phyloP scores from a whole-genome alignment of 75 land plant species.

The Gnetum montanum region DNA sequence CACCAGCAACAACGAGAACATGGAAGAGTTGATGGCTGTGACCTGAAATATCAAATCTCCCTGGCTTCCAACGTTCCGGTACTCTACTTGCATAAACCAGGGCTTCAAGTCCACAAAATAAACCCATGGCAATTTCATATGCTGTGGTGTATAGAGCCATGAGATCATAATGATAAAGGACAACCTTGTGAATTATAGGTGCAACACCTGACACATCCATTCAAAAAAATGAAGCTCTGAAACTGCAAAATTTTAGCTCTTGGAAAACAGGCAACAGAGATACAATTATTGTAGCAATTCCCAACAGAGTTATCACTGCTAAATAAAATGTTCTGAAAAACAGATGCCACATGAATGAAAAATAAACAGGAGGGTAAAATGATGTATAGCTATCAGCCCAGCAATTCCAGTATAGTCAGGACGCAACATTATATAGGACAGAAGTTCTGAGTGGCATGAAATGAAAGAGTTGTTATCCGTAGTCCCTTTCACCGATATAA shows the following conservation, averaged over 20 bases:
- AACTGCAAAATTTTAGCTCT: conserved; percentile 45
- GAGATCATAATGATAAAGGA: conserved; percentile 49
- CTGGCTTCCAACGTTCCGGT: conserved; percentile 95
- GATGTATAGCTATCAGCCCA: conserved; percentile 73
- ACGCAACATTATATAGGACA: conserved; percentile 70
- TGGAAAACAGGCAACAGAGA: conserved; percentile 84
- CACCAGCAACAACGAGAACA: conserved; percentile 82
- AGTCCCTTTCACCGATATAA: too few relatives aligned
- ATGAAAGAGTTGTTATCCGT: too few relatives aligned
- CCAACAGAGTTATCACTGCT: conserved; percentile 58
- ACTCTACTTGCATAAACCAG: conserved; percentile 79
- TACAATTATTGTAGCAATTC: conserved; percentile 39
- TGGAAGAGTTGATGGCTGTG: conserved; percentile 96
- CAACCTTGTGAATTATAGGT: conserved; percentile 76
- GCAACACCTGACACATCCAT: conserved; percentile 83
- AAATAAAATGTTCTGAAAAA: conserved; percentile 67
- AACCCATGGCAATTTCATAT: conserved; percentile 74
- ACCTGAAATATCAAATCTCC: conserved; percentile 89
- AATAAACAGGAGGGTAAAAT: conserved; percentile 95
- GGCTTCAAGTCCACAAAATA: conserved; percentile 75
- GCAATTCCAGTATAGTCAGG: conserved; percentile 90
- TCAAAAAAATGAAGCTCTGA: conserved; percentile 60
- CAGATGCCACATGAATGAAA: conserved; percentile 87
- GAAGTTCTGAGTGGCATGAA: conserved; percentile 64
- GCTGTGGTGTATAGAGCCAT: conserved; percentile 61